phyloP scores from a whole-genome alignment of 2,329 filamentous ascomycete species.

The Trichoderma guizhouense region DNA sequence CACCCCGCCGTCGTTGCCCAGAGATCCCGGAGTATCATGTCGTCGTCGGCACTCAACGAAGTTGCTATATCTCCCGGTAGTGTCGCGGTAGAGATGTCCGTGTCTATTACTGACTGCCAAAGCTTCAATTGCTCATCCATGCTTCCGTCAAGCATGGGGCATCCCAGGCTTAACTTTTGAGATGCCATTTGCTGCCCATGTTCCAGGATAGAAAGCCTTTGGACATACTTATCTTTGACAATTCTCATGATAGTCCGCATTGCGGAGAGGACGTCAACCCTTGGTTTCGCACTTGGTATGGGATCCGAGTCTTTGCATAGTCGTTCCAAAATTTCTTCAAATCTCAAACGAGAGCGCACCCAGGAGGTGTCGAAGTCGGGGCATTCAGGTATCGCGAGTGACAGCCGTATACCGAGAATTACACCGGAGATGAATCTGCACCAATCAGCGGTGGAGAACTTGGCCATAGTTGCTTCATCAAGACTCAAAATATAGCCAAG shows the following conservation, averaged over 20 bases:
- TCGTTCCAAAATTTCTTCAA: constrained; percentile 38
- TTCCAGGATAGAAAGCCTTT: constrained; percentile 24
- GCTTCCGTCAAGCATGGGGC: constrained; percentile 50
- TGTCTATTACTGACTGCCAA: constrained; percentile 46
- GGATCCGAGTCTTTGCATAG: constrained; percentile 30
- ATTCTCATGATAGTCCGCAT: constrained; percentile 45
- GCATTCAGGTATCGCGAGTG: constrained; percentile 41
- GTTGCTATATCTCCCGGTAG: not conserved
- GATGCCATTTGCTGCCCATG: constrained; percentile 21
- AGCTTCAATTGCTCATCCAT: constrained; percentile 38
- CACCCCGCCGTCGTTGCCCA: constrained; percentile 50
- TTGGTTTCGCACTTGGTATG: constrained; percentile 26
- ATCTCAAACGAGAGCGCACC: constrained; percentile 39
- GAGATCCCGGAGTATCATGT: constrained; percentile 38
- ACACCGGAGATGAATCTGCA: constrained; percentile 38
- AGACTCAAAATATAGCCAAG: constrained; percentile 34
- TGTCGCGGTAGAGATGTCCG: constrained; percentile 25
- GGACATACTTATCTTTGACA: constrained; percentile 45
- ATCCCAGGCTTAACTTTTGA: constrained; percentile 31
- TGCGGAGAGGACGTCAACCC: constrained; percentile 44
- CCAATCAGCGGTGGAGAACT: constrained; percentile 44
- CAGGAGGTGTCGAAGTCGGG: constrained; percentile 36
- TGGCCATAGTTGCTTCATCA: constrained; percentile 31
- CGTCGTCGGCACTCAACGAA: constrained; percentile 19
- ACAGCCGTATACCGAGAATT: constrained; percentile 45